Percentiles rank a stretch among this genome's conserved stretches.
phyloP scores from a whole-genome alignment of 192 early-diverging fungal genomes.

The Backusella circina region DNA sequence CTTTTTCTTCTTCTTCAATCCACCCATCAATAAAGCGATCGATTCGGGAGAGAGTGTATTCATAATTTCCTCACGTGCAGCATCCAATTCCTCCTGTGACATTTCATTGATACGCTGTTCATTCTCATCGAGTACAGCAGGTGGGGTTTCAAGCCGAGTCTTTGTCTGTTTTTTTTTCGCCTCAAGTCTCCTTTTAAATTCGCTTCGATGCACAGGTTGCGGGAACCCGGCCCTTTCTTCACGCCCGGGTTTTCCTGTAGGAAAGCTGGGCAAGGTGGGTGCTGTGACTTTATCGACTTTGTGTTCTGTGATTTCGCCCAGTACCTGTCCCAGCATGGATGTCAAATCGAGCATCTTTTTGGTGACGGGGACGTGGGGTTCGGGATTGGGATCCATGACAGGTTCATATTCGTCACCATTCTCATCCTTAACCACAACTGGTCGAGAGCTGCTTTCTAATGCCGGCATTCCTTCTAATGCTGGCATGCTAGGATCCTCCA shows the following conservation, averaged over 20 bases:
- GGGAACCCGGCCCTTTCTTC: constrained; percentile 33
- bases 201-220: constrained; percentile 33
- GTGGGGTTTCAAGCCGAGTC: neutral
- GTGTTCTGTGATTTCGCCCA: constrained; percentile 27
- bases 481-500: constrained; percentile 12
- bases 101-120: constrained; percentile 50
- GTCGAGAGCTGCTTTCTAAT: neutral
- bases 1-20: constrained; percentile 9
- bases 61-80: constrained; percentile 65
- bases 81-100: constrained; percentile 66
- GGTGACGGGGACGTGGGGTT: constrained; percentile 22
- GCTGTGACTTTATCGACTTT: neutral
- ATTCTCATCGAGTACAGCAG: constrained; percentile 30
- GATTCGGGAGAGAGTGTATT: constrained; percentile 58
- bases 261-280: neutral
- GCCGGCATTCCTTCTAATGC: neutral
- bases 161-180: constrained; percentile 13
- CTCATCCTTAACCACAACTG: neutral
- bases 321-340: constrained; percentile 24
- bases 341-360: constrained; percentile 37
- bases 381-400: constrained; percentile 1
- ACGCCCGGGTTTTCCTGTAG: neutral
- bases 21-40: constrained; percentile 57
- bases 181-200: constrained; percentile 24
- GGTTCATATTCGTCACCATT: constrained; percentile 12